A percentile compares a stretch with the other conserved stretches of the same genome.
These are phyloP conservation scores for Phyllosticta citribraziliensis DNA, from an alignment of 2,329 filamentous ascomycete genomes.

Conservation along the genomic window DNA sequence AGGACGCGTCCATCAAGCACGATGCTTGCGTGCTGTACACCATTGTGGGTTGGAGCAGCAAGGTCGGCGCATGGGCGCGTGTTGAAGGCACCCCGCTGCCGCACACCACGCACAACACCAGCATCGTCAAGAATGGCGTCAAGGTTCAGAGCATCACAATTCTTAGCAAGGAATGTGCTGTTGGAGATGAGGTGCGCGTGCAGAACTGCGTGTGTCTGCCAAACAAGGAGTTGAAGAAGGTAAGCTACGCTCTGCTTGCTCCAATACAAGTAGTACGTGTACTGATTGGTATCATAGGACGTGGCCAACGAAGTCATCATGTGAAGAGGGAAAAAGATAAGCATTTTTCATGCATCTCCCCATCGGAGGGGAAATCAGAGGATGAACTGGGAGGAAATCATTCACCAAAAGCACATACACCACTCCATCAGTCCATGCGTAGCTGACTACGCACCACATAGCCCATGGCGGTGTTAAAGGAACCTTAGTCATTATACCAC, in stretches of 20 bases:
- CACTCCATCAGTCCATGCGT: background rate
- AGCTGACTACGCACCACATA: background rate
- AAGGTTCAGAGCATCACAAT: conserved; percentile 99
- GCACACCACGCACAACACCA: conserved; percentile 79
- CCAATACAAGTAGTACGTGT: conserved; percentile 1
- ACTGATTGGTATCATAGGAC: conserved; percentile 46
- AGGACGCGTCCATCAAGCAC: conserved; percentile 92
- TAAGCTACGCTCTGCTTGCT: conserved; percentile 37
- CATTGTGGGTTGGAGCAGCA: conserved; percentile 95
- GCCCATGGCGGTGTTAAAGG: background rate
- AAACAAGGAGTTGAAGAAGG: conserved; percentile 95
- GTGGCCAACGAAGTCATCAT: conserved; percentile 84
- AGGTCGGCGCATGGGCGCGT: conserved; percentile 93
- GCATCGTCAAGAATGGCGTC: conserved; percentile 92
- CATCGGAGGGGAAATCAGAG: background rate
- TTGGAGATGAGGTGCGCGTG: conserved; percentile 88
- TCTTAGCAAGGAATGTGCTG: conserved; percentile 87
- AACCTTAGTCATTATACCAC: background rate
- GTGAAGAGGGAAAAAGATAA: conserved; percentile 41
- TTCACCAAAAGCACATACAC: background rate
- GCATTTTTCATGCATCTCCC: background rate
- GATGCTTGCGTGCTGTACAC: conserved; percentile 92
- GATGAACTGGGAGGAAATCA: background rate
- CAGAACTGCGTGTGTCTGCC: conserved; percentile 98
- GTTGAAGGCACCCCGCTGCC: conserved; percentile 92